Conservation (phyloP, 2,329 filamentous ascomycete species). For the Hirsutella rhossiliensis region DNA sequence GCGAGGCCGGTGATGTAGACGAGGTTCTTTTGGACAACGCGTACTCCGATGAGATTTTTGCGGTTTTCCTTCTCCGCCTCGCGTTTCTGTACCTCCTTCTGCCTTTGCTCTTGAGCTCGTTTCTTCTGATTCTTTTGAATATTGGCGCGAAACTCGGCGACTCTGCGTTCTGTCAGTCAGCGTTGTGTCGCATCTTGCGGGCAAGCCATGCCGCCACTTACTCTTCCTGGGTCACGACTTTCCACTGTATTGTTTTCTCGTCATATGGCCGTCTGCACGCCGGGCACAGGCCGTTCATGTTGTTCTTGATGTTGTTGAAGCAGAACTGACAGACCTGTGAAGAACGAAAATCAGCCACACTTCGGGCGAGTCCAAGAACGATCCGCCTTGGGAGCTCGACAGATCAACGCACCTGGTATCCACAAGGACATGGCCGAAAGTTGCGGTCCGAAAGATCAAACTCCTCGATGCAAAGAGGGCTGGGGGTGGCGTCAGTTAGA, state of each 20-base stretch:
- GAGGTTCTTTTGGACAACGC: conserved; percentile 96
- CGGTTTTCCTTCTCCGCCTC: conserved; percentile 92
- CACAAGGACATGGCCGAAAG: conserved; percentile 93
- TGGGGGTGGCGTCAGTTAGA: conserved; percentile 23
- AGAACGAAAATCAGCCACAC: not conserved
- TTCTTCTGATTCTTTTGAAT: conserved; percentile 89
- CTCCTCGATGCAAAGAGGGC: conserved; percentile 96
- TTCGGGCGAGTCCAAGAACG: not conserved
- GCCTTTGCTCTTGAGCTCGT: conserved; percentile 66
- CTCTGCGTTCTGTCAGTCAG: conserved; percentile 28
- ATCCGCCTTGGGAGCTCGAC: not conserved
- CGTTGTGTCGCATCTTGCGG: not conserved
- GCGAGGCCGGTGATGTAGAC: conserved; percentile 95
- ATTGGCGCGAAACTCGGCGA: conserved; percentile 63
- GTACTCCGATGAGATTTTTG: conserved; percentile 88
- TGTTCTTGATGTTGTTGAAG: conserved; percentile 98
- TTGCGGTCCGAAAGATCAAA: conserved; percentile 96
- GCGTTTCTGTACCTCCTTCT: conserved; percentile 92
- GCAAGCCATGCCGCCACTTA: conserved; percentile 33
- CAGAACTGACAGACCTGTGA: conserved; percentile 94
- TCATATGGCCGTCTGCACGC: conserved; percentile 93
- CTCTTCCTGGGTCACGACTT: conserved; percentile 91
- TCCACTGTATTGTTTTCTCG: conserved; percentile 95
- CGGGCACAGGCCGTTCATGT: conserved; percentile 95
- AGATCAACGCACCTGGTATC: conserved; percentile 68